Base-by-base conservation (phyloP, 495 filamentous ascomycete species). In the Trypethelium eluteriae region DNA sequence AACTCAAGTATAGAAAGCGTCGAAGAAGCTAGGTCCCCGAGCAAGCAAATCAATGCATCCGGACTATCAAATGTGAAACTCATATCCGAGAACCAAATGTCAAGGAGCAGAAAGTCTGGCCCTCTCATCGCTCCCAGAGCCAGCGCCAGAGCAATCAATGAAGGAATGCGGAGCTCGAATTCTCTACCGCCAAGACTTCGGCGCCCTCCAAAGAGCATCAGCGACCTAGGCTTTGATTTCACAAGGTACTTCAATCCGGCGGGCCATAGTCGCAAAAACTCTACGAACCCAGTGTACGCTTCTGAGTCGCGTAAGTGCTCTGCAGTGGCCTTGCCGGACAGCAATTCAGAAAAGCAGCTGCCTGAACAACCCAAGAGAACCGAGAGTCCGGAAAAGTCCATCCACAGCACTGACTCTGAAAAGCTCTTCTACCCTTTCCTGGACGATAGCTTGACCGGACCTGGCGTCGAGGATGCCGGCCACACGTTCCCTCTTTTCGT, bases 141-240 rank as follows among this genome's bases (percentile, higher is more conserved):
- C 7, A 11, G 14, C 7, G 7, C 36, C 5, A 59, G 14, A 36
- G 53, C 7, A 59, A 59, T 59, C 18, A 59, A 3, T 36, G 53
- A 59, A 35, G 53, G 25, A 7, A 9, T 59, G 9, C 53, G 53
- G 7, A 36, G 25, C 18, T 59, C 53, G 18, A 59, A 4, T 59
- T 35, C 53, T 35, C 53, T 59, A 35, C 53, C 53, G 2, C 53
- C 53, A 36, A 59, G 32, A 59, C 18, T 59, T 36, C 53, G 53
- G 7, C 18, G 18, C 7, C 53, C 53, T 7, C 53, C 53, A 9
- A 59, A 59, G 32, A 59, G 53, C 18, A 59, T 81, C 47, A 69
- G 70, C n/a, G 79, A 82, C 64, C 57, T 82, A 9, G 78, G 80
- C 3, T 68, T 72, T 5, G 80, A 80, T 66, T 83, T 81, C 65